phyloP scores from a whole-genome alignment of 768 basidiomycete species.

The Neoboletus subvelutipes region DNA sequence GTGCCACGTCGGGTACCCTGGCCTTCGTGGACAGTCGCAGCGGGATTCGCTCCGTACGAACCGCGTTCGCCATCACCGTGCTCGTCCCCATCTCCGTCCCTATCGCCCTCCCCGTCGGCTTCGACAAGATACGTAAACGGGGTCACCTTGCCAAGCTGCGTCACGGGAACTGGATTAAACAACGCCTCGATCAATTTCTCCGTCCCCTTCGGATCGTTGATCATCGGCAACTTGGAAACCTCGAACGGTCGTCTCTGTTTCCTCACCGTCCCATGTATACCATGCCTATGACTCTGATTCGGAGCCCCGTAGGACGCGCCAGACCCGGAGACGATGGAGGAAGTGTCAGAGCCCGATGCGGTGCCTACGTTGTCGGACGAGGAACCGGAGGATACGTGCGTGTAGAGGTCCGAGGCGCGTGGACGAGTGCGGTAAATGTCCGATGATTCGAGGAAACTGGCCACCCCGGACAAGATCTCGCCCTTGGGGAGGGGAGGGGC shows the following conservation, averaged over 20 bases:
- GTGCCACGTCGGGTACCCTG: background rate
- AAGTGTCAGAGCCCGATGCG: constrained; percentile 18
- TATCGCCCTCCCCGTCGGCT: constrained; percentile 21
- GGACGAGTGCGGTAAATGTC: constrained; percentile 55
- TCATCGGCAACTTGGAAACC: constrained; percentile 43
- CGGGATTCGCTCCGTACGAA: background rate
- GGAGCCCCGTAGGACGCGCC: background rate
- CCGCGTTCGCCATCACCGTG: constrained; percentile 14
- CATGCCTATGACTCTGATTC: background rate
- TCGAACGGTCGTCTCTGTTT: constrained; percentile 31
- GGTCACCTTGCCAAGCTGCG: constrained; percentile 21
- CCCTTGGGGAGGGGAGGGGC: constrained; percentile 70
- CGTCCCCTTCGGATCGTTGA: constrained; percentile 62
- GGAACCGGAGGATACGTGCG: constrained; percentile 23
- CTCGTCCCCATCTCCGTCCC: constrained; percentile 19
- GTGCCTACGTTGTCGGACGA: constrained; percentile 25
- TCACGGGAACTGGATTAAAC: constrained; percentile 67
- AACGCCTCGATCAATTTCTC: constrained; percentile 75
- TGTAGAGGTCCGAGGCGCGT: constrained; percentile 48
- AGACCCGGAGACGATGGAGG: constrained; percentile 21
- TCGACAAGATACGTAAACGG: constrained; percentile 41
- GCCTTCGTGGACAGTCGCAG: background rate
- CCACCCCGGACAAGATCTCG: constrained; percentile 69
- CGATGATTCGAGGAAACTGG: constrained; percentile 54
- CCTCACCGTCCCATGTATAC: constrained; percentile 10